These are phyloP conservation scores for Gleditsia sinensis DNA, from an alignment of 306 rosid genomes.

Conservation along the genomic window DNA sequence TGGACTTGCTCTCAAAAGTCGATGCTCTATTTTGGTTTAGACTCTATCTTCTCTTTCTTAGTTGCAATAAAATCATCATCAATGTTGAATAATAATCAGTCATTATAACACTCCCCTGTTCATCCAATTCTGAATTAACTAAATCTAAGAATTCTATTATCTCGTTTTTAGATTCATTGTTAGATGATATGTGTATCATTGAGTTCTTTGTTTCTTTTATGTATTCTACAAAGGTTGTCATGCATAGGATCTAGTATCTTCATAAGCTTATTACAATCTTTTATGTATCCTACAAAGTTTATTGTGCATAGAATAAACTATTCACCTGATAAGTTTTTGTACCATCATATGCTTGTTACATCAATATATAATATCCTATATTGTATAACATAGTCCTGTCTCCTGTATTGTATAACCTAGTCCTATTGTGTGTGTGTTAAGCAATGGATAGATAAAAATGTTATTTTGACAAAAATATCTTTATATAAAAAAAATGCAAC, in stretches of 20 bases:
- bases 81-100: not conserved
- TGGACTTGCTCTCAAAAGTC: not conserved
- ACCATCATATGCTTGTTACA: too few relatives aligned
- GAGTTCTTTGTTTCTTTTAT: not conserved
- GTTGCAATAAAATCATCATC: not conserved
- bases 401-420: too few relatives aligned
- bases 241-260: not conserved
- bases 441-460: too few relatives aligned
- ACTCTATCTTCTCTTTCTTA: not conserved
- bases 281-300: too few relatives aligned
- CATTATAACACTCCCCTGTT: not conserved
- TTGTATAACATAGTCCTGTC: too few relatives aligned
- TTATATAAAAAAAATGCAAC: too few relatives aligned
- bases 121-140: not conserved
- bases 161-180: not conserved
- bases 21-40: not conserved
- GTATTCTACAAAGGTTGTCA: not conserved
- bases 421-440: too few relatives aligned
- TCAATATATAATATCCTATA: too few relatives aligned
- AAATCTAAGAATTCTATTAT: not conserved
- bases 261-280: not conserved
- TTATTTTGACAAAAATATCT: too few relatives aligned
- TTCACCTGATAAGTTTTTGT: too few relatives aligned
- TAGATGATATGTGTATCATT: not conserved
- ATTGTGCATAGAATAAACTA: too few relatives aligned